Evolutionary conservation across 2,329 filamentous ascomycete species (phyloP).

Genomic region (Colletotrichum theobromicola): DNA sequence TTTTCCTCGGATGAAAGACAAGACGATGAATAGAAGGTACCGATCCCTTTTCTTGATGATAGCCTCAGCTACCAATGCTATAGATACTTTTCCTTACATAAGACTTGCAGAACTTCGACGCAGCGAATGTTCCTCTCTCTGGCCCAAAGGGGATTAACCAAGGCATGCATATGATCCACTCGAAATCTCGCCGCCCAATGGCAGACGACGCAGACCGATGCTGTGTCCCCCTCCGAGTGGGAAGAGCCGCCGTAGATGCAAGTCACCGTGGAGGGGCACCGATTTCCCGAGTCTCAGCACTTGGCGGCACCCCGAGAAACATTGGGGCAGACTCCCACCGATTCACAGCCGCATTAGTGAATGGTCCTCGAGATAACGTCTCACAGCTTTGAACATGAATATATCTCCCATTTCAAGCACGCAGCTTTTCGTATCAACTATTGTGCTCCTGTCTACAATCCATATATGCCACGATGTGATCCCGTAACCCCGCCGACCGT

Average conservation of each 20-base stretch:
- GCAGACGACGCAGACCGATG: neutral
- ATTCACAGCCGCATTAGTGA: neutral
- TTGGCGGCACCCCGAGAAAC: neutral
- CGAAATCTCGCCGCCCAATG: conserved; percentile 2
- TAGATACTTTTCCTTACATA: neutral
- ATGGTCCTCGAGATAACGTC: neutral
- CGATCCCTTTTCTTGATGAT: neutral
- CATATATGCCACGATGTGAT: conserved; percentile 29
- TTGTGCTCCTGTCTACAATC: conserved; percentile 17
- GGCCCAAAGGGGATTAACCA: neutral
- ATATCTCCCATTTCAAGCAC: conserved; percentile 17
- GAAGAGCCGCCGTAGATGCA: neutral
- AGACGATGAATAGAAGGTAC: neutral
- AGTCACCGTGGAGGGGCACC: neutral
- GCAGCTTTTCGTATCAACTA: conserved; percentile 13
- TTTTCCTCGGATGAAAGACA: neutral
- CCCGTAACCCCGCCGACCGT: conserved; percentile 30
- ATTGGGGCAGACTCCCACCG: neutral
- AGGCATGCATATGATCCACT: conserved; percentile 12
- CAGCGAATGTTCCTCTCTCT: neutral
- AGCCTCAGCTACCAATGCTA: neutral
- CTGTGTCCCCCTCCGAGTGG: neutral
- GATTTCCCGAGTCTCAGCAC: neutral
- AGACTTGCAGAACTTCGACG: neutral
- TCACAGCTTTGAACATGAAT: conserved; percentile 5